Evolutionary conservation across 2,329 filamentous ascomycete species (phyloP), one percentile per base, ranked within the genome.

Genomic region (Monilinia fructicola): DNA sequence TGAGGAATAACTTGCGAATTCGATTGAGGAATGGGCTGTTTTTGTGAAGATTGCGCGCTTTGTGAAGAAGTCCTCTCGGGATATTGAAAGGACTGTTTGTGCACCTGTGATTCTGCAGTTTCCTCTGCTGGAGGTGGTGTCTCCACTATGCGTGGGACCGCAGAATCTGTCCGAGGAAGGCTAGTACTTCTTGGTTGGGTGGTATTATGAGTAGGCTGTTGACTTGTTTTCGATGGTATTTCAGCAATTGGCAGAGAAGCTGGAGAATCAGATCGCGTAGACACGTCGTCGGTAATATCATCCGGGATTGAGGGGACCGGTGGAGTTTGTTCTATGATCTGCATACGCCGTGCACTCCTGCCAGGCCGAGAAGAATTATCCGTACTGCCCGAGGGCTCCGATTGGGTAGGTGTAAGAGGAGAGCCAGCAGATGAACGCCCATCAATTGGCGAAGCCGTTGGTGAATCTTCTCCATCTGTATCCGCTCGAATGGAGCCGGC

Each of bases 291-390:
- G 55, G 66, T n/a, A 18, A 44, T 66, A 14, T 23, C 65, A 31
- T 71, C 68, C 11, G 67, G 50, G 26, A 35, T 66, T 16, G 69
- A 44, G 21, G 65, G 23, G 52, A 67, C 35, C 4, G 70, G 59
- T 31, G 23, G 68, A 21, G 59, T 66, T 56, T 72, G 69, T 14
- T 71, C 64, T 10, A 72, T 31, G 52, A 71, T 74, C 50, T 74
- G 71, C 31, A 71, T 62, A 54, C 74, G 70, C 35, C 74, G 73
- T 26, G 40, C 69, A 28, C 73, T 71, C 54, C 75, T 75, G 66
- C 69, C 72, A 12, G 88, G 87, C 11, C 86, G 81, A 14, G 88
- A 90, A 73, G 86, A 89, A 72, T 89, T 90, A 68, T 84, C 85
- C 9, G 80, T 76, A 6, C 79, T 75, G 35, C 83, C 78, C 3